Evolutionary conservation across 2,329 filamentous ascomycete species (phyloP).

Genomic region (Metarhizium anisopliae): DNA sequence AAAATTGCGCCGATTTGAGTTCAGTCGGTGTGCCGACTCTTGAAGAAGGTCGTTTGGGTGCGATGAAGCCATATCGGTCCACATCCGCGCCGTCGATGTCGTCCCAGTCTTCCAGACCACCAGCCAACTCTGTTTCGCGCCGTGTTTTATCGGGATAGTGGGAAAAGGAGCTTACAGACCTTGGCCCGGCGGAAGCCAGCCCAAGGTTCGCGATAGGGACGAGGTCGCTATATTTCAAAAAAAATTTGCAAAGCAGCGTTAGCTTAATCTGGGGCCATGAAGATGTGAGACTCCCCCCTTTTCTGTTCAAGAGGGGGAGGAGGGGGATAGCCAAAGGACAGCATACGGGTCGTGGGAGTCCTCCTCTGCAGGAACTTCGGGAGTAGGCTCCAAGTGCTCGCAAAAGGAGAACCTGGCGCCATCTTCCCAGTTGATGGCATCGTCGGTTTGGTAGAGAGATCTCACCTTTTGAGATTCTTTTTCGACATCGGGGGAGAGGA

Average conservation of each 20-base stretch:
- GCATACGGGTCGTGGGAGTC: conserved; percentile 47
- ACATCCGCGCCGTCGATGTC: conserved; percentile 52
- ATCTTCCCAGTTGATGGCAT: conserved; percentile 43
- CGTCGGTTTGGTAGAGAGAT: conserved; percentile 53
- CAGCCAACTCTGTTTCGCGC: conserved; percentile 40
- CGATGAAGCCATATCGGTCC: conserved; percentile 62
- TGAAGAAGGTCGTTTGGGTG: conserved; percentile 28
- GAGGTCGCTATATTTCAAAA: conserved; percentile 13
- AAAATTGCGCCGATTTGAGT: conserved; percentile 31
- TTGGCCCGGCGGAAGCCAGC: conserved; percentile 26
- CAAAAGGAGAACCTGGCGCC: conserved; percentile 37
- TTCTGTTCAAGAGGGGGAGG: background rate
- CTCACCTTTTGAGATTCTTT: conserved; percentile 60
- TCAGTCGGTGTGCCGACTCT: conserved; percentile 32
- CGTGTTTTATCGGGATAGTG: conserved; percentile 30
- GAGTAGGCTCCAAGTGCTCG: conserved; percentile 39
- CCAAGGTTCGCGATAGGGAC: conserved; percentile 17
- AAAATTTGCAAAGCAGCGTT: background rate
- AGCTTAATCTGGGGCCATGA: background rate
- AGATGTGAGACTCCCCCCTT: background rate
- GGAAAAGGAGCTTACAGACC: conserved; percentile 35
- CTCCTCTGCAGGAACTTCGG: conserved; percentile 42
- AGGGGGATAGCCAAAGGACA: conserved; percentile 33
- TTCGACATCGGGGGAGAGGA: conserved; percentile 47
- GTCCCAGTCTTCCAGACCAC: conserved; percentile 59